These are phyloP conservation scores for Vitis hybrid DNA, from an alignment of 177 flowering plant species.

Conservation along the genomic window DNA sequence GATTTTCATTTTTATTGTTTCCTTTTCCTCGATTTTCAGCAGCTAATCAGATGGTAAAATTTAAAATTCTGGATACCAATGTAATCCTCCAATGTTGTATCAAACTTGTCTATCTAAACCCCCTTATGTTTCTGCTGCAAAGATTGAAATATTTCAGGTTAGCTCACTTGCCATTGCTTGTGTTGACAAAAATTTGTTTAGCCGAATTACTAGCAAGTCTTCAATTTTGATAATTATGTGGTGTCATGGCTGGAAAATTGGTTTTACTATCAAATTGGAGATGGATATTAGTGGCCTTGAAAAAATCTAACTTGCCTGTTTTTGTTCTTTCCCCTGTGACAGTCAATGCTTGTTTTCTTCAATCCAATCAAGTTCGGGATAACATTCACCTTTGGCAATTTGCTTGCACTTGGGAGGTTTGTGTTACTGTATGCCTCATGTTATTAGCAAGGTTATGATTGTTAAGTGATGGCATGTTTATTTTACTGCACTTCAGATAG, in stretches of 20 bases:
- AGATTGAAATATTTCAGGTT: too few relatives aligned
- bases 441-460: neutral
- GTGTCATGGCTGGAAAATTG: neutral
- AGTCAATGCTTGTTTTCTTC: constrained; percentile 95
- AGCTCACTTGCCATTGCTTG: too few relatives aligned
- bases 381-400: constrained; percentile 86
- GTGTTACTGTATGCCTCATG: constrained; percentile 15
- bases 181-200: too few relatives aligned
- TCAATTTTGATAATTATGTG: neutral
- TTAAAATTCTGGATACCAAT: too few relatives aligned
- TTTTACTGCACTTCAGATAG: neutral
- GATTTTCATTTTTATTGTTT: too few relatives aligned
- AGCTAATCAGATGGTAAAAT: too few relatives aligned
- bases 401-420: constrained; percentile 92
- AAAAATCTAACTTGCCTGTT: neutral
- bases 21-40: too few relatives aligned
- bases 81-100: too few relatives aligned
- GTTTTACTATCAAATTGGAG: neutral
- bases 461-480: neutral
- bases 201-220: neutral
- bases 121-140: too few relatives aligned
- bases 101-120: too few relatives aligned
- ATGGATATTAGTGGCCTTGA: neutral
- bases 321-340: constrained; percentile 25
- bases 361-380: constrained; percentile 86